Evolutionary conservation across 2,329 filamentous ascomycete species (phyloP).

Genomic region (Nannizziopsis barbatae): DNA sequence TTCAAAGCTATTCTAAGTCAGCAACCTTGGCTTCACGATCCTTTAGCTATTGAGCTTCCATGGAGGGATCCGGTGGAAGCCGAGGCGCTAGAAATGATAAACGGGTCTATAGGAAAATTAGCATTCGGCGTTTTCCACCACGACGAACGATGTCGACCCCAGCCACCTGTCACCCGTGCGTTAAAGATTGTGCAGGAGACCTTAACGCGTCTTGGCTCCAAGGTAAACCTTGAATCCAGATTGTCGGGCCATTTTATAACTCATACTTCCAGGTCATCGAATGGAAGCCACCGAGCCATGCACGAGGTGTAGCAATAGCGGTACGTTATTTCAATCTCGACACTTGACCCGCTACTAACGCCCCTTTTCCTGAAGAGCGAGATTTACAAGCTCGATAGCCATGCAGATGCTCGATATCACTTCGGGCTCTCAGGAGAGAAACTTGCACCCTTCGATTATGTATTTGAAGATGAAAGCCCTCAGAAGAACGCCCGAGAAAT

Average conservation of each 20-base stretch:
- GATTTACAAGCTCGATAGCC: slow-evolving; percentile 17
- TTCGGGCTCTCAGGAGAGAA: slow-evolving; percentile 46
- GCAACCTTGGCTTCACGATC: slow-evolving; percentile 56
- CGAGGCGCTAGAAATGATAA: slow-evolving; percentile 30
- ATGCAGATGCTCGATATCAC: slow-evolving; percentile 40
- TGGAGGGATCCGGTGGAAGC: slow-evolving; percentile 45
- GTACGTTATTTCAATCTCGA: slow-evolving; percentile 22
- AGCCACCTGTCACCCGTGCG: slow-evolving; percentile 49
- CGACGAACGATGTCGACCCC: slow-evolving; percentile 42
- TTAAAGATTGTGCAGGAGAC: slow-evolving; percentile 42
- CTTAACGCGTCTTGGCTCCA: slow-evolving; percentile 44
- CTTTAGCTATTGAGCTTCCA: slow-evolving; percentile 53
- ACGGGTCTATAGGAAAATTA: slow-evolving; percentile 31
- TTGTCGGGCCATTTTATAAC: background rate
- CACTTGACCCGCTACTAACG: background rate
- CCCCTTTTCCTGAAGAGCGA: background rate
- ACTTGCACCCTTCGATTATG: slow-evolving; percentile 22
- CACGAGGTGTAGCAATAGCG: slow-evolving; percentile 29
- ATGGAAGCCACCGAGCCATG: slow-evolving; percentile 47
- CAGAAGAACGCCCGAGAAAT: slow-evolving; percentile 27
- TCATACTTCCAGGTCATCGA: slow-evolving; percentile 36
- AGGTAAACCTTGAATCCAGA: slow-evolving; percentile 14
- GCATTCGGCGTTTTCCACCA: slow-evolving; percentile 45
- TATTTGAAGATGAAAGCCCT: slow-evolving; percentile 27
- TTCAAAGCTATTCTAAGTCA: slow-evolving; percentile 47